Base-by-base conservation (phyloP, 192 early-diverging fungal genomes). In the Jimgerdemannia flammicorona region DNA sequence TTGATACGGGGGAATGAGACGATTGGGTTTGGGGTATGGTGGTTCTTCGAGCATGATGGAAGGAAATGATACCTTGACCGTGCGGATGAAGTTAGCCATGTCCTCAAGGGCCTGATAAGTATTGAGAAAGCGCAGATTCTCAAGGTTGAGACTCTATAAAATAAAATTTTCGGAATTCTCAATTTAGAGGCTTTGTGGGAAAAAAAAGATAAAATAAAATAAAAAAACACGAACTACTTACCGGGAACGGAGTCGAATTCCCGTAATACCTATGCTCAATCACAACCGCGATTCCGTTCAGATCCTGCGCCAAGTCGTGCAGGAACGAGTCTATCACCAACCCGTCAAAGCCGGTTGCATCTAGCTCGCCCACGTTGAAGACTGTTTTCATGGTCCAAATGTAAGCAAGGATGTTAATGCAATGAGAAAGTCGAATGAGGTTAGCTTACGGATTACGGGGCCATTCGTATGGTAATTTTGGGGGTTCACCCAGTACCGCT, bases 91-190 rank as follows among this genome's bases (percentile, higher is more conserved):
- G 4, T 75, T 67, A 8, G 81, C 81, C 66, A 83, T 75, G 70
- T 83, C 81, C 43, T 64, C 75, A 11, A 83, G 64, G 4, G 79
- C 81, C 69, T 81, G 76, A 3, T 64, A 42, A 18, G 75, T 73
- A 3, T 71, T 80, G 6, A 81, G 63, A 9, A 68, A 72, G 70
- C 72, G 49, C 19, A 83, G 29, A n/a, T 77, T 71, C 43, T 77
- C 67, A 3, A 44, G 44, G 3, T 69, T 72, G 42, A 66, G 69
- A 64, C 72, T 70, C 75, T 77, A 67, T 59, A n/a, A 4, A 66
- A 11, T 11, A 11, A 54, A 54, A 54, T 4, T 54, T 7, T 4
- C 11, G 4, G 4, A 7, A 11, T 54, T 54, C 11, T 7, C 11
- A 7, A 54, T 7, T 11, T 11, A 4, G 49, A n/a, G 6, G 49